phyloP scores from a whole-genome alignment of 176 grass and related monocot genomes.

The Triticum aestivum region IWGSC_CS_RefSeq_v2.1 NC_057811.1:311421455-311421954 shows the following conservation, averaged over 20 bases:
- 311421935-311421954: constrained; percentile 91
- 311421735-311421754: background rate
- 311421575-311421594: background rate
- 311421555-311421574: background rate
- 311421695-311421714: background rate
- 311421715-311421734: background rate
- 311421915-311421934: constrained; percentile 7
- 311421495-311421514: background rate
- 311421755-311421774: background rate
- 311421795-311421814: constrained; percentile 3
- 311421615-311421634: background rate
- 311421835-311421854: background rate
- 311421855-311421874: background rate
- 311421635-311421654: background rate
- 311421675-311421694: background rate
- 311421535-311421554: background rate
- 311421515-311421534: background rate
- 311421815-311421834: background rate
- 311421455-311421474: background rate
- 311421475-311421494: background rate
- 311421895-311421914: constrained; percentile 24
- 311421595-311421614: background rate
- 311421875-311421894: background rate
- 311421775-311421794: background rate
- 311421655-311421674: background rate